Evolutionary conservation across 805 yeast species (phyloP).

Genomic region (Metschnikowia corniflorae): DNA sequence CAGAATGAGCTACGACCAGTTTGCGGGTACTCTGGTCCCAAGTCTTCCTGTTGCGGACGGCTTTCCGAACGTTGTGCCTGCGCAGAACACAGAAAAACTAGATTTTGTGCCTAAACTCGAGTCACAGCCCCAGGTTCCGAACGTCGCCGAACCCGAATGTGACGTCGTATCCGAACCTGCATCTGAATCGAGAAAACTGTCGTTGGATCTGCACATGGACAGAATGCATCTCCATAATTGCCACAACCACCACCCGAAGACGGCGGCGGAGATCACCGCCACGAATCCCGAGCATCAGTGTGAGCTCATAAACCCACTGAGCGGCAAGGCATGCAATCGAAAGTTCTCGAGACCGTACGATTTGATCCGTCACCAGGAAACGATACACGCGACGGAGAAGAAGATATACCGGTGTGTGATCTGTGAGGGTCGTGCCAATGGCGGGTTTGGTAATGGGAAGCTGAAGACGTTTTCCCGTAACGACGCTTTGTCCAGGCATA

Average conservation of each 20-base stretch:
- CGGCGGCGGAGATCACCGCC: conserved; percentile 33
- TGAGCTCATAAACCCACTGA: conserved; percentile 53
- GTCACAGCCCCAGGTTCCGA: background rate
- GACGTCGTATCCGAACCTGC: no score
- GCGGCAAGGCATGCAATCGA: conserved; percentile 65
- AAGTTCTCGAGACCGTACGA: conserved; percentile 72
- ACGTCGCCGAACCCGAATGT: background rate
- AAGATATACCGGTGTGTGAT: conserved; percentile 45
- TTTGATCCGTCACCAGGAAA: conserved; percentile 44
- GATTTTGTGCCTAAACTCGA: background rate
- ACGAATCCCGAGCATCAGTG: conserved; percentile 51
- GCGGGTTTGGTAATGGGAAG: conserved; percentile 50
- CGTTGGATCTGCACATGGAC: conserved; percentile 3
- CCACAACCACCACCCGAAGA: conserved; percentile 15
- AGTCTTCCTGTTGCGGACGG: background rate
- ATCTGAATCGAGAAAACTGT: conserved; percentile 1
- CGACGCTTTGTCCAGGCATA: conserved; percentile 45
- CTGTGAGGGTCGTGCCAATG: conserved; percentile 43
- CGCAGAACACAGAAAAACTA: background rate
- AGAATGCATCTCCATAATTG: conserved; percentile 2
- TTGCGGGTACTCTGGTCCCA: conserved; percentile 4
- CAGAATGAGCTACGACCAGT: conserved; percentile 14
- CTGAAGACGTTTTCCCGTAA: conserved; percentile 45
- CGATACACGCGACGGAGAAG: conserved; percentile 46
- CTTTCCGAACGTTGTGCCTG: conserved; percentile 10